Evolutionary conservation across 139 green algal species (phyloP), one percentile per base, ranked within the genome.

Genomic region (Ettlia oleoabundans): DNA sequence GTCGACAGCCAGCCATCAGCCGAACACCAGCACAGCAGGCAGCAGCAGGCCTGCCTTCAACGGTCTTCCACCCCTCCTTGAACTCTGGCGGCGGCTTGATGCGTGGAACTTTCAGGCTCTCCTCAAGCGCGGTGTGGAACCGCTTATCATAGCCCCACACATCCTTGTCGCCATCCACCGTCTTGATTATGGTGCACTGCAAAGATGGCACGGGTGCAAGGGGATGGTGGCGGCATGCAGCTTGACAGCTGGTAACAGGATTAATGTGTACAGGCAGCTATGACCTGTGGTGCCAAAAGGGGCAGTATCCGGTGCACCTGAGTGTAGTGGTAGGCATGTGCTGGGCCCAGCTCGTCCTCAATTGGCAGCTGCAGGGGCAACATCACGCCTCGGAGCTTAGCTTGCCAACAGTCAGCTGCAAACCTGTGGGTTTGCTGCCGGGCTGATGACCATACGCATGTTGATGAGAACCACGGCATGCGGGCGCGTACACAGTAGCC

Each of bases 261-360:
- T 22, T 40, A 9, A 6, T 40, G n/a, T 19, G 38, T 30, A 22
- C 9, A 41, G 5, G 18, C 62, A 28, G 32, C 4, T 15, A 3
- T 24, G 22, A 41, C 3, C 5, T 3, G 64, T n/a, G 32, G 42
- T 4, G 15, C 7, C 38, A 58, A 26, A 4, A 55, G 69, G 4
- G 4, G 5, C 42, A 30, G 40, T 0, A 3, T 30, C 3, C 3
- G 22, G 2, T 33, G 10, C 0, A 94, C 72, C 53, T 80, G 97
- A 0, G 95, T 98, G 89, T 98, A 98, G 85, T 98, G 95, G 58
- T 89, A 91, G 83, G 97, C 89, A 37, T 89, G 89, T 0, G 95
- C 94, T 0, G 88, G 42, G 24, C 92, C 94, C 7, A 95, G 66
- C 15, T 43, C 76, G 24, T 82, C 47, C 85, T 99, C 94, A 3